Evolutionary conservation across 768 basidiomycete species (phyloP), one percentile per base, ranked within the genome.

Genomic region (Kwoniella mangroviensis): DNA sequence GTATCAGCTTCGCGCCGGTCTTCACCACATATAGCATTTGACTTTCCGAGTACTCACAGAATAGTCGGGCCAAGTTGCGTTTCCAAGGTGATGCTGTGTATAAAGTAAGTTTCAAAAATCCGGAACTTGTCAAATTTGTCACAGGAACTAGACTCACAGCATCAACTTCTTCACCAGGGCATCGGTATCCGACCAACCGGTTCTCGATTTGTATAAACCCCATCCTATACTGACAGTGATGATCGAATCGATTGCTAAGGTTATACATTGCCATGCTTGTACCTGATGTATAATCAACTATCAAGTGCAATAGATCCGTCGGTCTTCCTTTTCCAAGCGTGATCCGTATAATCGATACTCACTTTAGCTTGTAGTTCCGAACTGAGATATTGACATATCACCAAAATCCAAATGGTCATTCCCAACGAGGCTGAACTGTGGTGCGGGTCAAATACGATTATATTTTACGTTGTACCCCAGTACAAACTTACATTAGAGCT

Each of bases 171-270:
- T 60, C 15, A 70, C 51, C 9, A 65, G 17, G 1, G 55, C 63
- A 54, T 70, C 52, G 26, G 69, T 70, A 22, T 60, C 12, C 6
- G 63, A 51, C 69, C 69, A 70, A 26, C 69, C 69, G 3, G 69
- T 70, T n/a, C 58, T 63, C 19, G 63, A 52, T 6, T 52, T 41
- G 22, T 59, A 65, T 28, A 70, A 41, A 7, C 69, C 69, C 69
- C 63, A 65, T 24, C 53, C 69, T 41, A 70, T 61, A 21, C 49
- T 53, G 45, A 40, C n/a, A 26, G 63, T 65, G 52, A 70, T 65
- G 22, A 70, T 19, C 1, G 45, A 6, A 22, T 70, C 69, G 6
- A 41, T 53, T 43, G 58, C 57, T 12, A 70, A 19, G 11, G 66
- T 67, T 19, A 58, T n/a, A 28, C 51, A 45, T 28, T 49, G 56